Evolutionary conservation across 2,329 filamentous ascomycete species (phyloP), one percentile per base, ranked within the genome.

Genomic region (Chalaropsis ovoidea): DNA sequence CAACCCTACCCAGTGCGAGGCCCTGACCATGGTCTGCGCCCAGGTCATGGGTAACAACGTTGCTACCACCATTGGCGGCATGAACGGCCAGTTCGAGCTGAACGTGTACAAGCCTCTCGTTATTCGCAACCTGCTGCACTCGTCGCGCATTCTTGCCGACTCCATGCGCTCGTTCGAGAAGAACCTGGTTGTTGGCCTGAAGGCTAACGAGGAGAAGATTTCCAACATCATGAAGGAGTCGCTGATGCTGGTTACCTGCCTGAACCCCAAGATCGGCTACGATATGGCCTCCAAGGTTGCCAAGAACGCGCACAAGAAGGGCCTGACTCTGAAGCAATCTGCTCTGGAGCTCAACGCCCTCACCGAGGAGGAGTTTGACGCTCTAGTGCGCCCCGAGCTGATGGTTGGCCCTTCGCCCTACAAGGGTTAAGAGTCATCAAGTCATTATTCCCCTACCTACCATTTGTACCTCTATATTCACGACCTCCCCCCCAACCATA

Each of bases 231-330:
- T 99, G 80, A 91, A 95, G 79, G 92, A 99, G 80, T 94, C 89
- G 89, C 83, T 99, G 72, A 99, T 99, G 94, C 84, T 97, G 70
- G 94, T 97, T 43, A 99, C 94, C 70, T 96, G 93, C 82, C 82
- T 97, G 69, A 96, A 96, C 82, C 91, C 92, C 71, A 90, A 95
- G 77, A 96, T 97, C 74, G 93, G 92, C 68, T 96, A 96, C 77
- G 92, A 96, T 75, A 95, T 95, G 89, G 92, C 92, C 63, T 91
- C 87, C 77, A 95, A 95, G 81, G 92, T 96, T 27, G 92, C 92
- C 73, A 96, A 96, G 86, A 95, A 99, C 74, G 94, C 94, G 17
- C 94, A 99, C 81, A 96, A 96, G 85, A 97, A 97, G 85, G 91
- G 91, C 42, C 78, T 93, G 63, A 96, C 91, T 27, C 83, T 99